Percentiles rank a stretch among this genome's conserved stretches.
Conservation (phyloP, 1,139 yeast species). For the Magnusiomyces starmeri region DNA sequence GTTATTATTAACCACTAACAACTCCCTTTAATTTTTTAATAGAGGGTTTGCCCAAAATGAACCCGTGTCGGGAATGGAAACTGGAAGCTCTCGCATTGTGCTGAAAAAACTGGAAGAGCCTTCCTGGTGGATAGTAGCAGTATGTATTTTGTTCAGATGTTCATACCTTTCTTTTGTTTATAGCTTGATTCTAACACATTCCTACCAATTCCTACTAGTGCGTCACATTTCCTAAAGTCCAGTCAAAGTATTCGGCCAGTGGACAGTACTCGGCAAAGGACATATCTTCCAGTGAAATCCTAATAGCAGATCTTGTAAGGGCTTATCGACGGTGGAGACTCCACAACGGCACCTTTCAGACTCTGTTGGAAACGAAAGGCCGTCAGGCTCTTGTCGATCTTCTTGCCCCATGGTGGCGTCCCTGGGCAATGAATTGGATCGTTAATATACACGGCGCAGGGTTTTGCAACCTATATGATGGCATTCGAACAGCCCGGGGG, state of each 20-base stretch:
- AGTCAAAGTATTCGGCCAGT: conserved; percentile 9
- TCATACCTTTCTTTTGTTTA: neutral
- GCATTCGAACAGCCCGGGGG: conserved; percentile 22
- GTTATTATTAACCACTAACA: neutral
- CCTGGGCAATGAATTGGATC: conserved; percentile 28
- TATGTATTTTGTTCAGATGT: conserved; percentile 9
- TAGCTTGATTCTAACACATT: neutral
- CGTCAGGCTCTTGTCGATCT: conserved; percentile 18
- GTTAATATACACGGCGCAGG: conserved; percentile 23
- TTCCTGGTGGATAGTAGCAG: conserved; percentile 29
- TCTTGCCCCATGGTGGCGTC: conserved; percentile 28
- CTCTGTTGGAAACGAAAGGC: conserved; percentile 12
- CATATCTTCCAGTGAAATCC: conserved; percentile 22
- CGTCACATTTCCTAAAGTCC: conserved; percentile 14
- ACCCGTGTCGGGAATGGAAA: conserved; percentile 25
- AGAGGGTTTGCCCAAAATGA: conserved; percentile 26
- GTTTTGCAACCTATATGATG: conserved; percentile 19
- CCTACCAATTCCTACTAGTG: conserved; percentile 9
- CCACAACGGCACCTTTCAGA: conserved; percentile 24
- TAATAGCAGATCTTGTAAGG: conserved; percentile 22
- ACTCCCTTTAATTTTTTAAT: neutral
- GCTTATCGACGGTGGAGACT: conserved; percentile 29
- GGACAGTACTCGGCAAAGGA: conserved; percentile 16
- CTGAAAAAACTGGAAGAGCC: conserved; percentile 24
- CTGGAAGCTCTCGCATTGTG: conserved; percentile 24